Percentiles rank a stretch among this genome's conserved stretches.
phyloP scores from a whole-genome alignment of 164 flowering plant species.

The Stephania japonica region DNA sequence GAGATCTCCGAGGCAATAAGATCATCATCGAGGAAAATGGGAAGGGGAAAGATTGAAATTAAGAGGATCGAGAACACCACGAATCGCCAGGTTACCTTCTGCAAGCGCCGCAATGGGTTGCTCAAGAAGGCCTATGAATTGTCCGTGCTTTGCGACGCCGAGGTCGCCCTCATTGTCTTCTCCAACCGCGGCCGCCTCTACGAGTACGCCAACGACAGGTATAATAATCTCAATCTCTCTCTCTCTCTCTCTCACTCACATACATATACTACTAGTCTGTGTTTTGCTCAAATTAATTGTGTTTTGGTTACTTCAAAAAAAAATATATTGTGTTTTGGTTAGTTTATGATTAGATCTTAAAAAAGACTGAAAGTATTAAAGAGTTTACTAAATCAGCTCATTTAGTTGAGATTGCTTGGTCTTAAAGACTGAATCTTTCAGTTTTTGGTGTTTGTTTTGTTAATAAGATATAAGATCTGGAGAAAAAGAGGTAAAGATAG shows the following conservation, averaged over 20 bases:
- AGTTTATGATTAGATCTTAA: neutral
- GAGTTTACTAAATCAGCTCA: too few species aligned
- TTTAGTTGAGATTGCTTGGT: constrained; percentile 1
- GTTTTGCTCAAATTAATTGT: too few species aligned
- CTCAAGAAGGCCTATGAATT: constrained; percentile 32
- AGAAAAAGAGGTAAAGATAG: neutral
- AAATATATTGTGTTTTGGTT: too few species aligned
- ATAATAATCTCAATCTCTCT: neutral
- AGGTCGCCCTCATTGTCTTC: constrained; percentile 29
- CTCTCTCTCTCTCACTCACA: too few species aligned
- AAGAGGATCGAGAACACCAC: constrained; percentile 32
- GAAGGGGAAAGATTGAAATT: constrained; percentile 31
- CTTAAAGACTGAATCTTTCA: neutral
- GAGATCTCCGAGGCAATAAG: constrained; percentile 5
- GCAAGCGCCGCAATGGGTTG: constrained; percentile 28
- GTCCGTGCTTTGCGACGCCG: constrained; percentile 29
- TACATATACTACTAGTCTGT: neutral
- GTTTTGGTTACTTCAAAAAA: too few species aligned
- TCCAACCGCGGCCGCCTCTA: constrained; percentile 31
- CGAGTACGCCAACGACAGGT: constrained; percentile 30
- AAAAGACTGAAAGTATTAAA: neutral
- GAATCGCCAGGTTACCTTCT: constrained; percentile 29
- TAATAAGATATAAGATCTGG: neutral
- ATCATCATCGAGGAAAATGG: constrained; percentile 12
- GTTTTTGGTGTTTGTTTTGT: constrained; percentile 5